phyloP scores from a whole-genome alignment of 1,284 basidiomycete species.

The Quambalaria eucalypti region DNA sequence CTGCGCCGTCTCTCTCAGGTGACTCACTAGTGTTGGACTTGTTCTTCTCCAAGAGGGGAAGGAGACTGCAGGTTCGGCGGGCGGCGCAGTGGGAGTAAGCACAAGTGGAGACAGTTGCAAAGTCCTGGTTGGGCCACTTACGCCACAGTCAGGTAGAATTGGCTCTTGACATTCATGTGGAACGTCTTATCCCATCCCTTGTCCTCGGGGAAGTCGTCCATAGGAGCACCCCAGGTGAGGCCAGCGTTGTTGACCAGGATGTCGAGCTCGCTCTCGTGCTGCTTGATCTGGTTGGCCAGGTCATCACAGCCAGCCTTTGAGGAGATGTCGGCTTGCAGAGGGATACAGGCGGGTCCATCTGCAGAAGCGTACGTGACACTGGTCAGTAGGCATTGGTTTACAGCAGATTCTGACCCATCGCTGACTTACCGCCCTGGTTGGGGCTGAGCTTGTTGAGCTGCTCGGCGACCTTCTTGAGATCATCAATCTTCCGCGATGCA shows the following conservation, averaged over 20 bases:
- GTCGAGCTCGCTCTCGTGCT: slow-evolving; percentile 59
- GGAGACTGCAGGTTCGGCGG: slow-evolving; percentile 8
- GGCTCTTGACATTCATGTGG: slow-evolving; percentile 42
- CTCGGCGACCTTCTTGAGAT: slow-evolving; percentile 57
- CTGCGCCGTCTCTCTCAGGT: neutral
- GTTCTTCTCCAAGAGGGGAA: slow-evolving; percentile 33
- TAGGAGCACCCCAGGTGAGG: slow-evolving; percentile 68
- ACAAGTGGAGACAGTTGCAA: neutral
- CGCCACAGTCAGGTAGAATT: slow-evolving; percentile 46
- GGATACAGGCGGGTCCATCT: slow-evolving; percentile 13
- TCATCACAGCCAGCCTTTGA: slow-evolving; percentile 71
- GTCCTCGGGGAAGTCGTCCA: slow-evolving; percentile 59
- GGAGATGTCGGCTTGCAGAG: slow-evolving; percentile 37
- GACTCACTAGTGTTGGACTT: slow-evolving; percentile 28
- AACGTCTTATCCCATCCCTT: slow-evolving; percentile 63
- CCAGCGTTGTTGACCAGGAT: slow-evolving; percentile 43
- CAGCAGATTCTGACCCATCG: no score
- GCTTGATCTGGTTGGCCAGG: slow-evolving; percentile 60
- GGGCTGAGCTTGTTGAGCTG: slow-evolving; percentile 19
- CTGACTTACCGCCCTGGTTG: neutral
- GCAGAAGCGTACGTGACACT: no score
- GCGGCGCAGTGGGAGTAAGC: neutral
- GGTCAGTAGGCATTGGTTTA: no score
- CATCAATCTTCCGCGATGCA: slow-evolving; percentile 60
- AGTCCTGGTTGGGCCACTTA: slow-evolving; percentile 1